These are phyloP conservation scores for Phyllosticta capitalensis DNA, from an alignment of 2,329 filamentous ascomycete genomes.

Conservation along the genomic window DNA sequence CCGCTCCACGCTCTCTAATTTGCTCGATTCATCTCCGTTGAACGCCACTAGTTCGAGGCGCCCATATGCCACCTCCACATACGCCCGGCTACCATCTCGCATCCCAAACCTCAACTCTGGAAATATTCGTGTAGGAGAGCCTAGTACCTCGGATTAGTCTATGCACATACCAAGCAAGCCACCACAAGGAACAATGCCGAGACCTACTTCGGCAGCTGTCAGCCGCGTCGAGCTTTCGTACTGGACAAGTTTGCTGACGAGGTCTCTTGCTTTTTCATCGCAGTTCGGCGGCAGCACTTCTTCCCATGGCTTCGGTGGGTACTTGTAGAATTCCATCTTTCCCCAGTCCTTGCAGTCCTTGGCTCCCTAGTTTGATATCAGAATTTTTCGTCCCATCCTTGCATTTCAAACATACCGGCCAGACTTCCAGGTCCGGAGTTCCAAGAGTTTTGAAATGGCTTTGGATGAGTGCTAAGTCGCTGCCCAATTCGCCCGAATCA, in stretches of 20 bases:
- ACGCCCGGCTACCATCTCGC: background rate
- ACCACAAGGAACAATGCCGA: background rate
- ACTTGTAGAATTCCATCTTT: conserved; percentile 69
- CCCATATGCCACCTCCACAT: background rate
- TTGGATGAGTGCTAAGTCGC: conserved; percentile 79
- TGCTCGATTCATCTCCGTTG: background rate
- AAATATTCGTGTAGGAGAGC: conserved; percentile 8
- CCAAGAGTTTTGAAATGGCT: conserved; percentile 90
- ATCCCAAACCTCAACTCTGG: background rate
- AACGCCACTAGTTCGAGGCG: background rate
- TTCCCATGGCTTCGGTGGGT: conserved; percentile 58
- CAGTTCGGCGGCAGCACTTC: conserved; percentile 54
- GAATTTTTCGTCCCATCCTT: background rate
- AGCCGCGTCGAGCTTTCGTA: conserved; percentile 62
- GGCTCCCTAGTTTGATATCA: conserved; percentile 44
- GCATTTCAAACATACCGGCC: conserved; percentile 56
- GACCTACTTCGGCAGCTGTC: conserved; percentile 53
- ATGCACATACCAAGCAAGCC: background rate
- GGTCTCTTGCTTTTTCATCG: conserved; percentile 48
- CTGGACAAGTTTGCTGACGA: conserved; percentile 58
- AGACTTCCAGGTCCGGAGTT: conserved; percentile 67
- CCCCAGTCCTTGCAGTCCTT: conserved; percentile 72
- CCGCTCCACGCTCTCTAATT: background rate
- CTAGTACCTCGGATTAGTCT: background rate
- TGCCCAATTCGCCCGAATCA: conserved; percentile 80